phyloP scores from a whole-genome alignment of 2,329 filamentous ascomycete species.

The Sphaerulina vaccinii region DNA sequence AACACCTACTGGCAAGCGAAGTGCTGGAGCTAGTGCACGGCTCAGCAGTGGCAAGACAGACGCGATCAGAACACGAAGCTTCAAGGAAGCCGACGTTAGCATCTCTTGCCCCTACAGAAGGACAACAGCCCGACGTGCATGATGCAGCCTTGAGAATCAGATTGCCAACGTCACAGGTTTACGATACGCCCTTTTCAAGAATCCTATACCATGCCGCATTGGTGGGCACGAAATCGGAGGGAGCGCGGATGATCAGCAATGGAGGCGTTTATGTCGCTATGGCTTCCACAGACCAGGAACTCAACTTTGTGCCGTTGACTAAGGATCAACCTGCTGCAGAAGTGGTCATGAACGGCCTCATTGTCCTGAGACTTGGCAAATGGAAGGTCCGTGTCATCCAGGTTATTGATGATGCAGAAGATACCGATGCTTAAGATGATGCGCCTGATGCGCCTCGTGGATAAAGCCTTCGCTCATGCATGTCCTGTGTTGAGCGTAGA shows the following conservation, averaged over 20 bases:
- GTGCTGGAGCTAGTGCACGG: slow-evolving; percentile 80
- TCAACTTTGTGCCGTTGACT: slow-evolving; percentile 60
- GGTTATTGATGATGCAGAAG: slow-evolving; percentile 56
- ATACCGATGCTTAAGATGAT: slow-evolving; percentile 42
- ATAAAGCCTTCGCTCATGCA: too few species aligned
- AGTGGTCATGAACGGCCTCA: slow-evolving; percentile 52
- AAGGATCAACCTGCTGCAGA: slow-evolving; percentile 61
- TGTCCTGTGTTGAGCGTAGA: slow-evolving; percentile 30
- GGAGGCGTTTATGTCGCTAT: slow-evolving; percentile 37
- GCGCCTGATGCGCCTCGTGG: too few species aligned
- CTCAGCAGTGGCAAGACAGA: slow-evolving; percentile 58
- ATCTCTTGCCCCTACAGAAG: slow-evolving; percentile 14
- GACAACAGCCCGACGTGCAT: slow-evolving; percentile 1
- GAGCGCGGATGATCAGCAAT: slow-evolving; percentile 31
- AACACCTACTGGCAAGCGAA: slow-evolving; percentile 80
- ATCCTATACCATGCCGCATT: slow-evolving; percentile 37
- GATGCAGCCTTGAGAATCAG: slow-evolving; percentile 30
- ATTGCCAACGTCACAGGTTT: slow-evolving; percentile 32
- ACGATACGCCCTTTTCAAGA: slow-evolving; percentile 29
- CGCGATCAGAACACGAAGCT: slow-evolving; percentile 57
- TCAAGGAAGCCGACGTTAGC: slow-evolving; percentile 37
- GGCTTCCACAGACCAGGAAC: slow-evolving; percentile 42
- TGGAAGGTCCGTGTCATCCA: slow-evolving; percentile 59
- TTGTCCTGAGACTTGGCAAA: slow-evolving; percentile 60
- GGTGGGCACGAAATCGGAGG: slow-evolving; percentile 34